phyloP scores from a whole-genome alignment of 805 yeast genomes.

The Cephaloascus albidus region DNA sequence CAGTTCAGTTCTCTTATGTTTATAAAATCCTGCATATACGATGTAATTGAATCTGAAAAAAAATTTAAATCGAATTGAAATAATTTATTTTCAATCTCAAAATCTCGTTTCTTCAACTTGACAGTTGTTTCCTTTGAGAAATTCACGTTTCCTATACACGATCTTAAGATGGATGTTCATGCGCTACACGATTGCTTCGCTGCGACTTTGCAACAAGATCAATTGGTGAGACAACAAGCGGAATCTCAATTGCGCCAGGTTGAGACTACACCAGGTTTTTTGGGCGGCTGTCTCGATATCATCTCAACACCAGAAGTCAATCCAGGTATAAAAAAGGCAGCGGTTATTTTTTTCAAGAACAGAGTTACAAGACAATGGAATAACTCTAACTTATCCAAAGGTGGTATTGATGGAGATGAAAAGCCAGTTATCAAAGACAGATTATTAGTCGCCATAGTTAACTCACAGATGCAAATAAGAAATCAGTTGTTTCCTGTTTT shows the following conservation, averaged over 20 bases:
- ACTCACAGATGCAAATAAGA: conserved; percentile 4
- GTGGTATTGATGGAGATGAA: conserved; percentile 54
- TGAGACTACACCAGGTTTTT: conserved; percentile 57
- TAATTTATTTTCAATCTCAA: no score
- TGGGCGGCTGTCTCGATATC: conserved; percentile 77
- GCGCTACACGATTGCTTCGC: conserved; percentile 67
- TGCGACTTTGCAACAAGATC: conserved; percentile 68
- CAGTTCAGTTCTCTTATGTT: no score
- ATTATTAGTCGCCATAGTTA: conserved; percentile 52
- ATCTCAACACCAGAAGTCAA: conserved; percentile 43
- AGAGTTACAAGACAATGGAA: conserved; percentile 59
- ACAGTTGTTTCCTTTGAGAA: no score
- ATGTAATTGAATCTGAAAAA: no score
- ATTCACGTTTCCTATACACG: no score
- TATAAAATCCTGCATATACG: no score
- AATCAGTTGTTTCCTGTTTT: conserved; percentile 43
- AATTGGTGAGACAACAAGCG: conserved; percentile 51
- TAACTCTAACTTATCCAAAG: conserved; percentile 10
- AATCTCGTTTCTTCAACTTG: no score
- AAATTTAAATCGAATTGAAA: no score
- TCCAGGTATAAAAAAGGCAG: conserved; percentile 50
- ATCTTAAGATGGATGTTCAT: conserved; percentile 74
- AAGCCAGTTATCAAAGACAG: conserved; percentile 65
- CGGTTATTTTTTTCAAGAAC: conserved; percentile 81
- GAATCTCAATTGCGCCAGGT: conserved; percentile 57